Evolutionary conservation across 768 basidiomycete species (phyloP).

Genomic region (Phaeolepiota aurea): DNA sequence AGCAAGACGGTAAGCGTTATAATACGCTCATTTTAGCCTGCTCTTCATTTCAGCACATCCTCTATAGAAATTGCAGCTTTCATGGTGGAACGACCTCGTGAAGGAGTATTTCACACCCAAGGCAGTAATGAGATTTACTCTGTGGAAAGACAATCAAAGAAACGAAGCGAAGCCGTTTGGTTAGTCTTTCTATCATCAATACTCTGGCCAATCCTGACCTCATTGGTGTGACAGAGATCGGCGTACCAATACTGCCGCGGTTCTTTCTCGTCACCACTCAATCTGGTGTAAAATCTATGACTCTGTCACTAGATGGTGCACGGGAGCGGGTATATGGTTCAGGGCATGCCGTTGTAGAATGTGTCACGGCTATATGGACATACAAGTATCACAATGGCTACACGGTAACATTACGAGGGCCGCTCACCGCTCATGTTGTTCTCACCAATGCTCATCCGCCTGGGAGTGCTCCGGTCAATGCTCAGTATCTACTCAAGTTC

Average conservation of each 20-base stretch:
- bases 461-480: conserved; percentile 11
- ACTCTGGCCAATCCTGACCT: neutral
- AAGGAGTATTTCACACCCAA: conserved; percentile 64
- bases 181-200: conserved; percentile 24
- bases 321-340: conserved; percentile 47
- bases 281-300: conserved; percentile 81
- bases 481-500: conserved; percentile 45
- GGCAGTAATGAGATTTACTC: conserved; percentile 68
- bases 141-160: conserved; percentile 82
- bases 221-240: conserved; percentile 49
- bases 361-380: conserved; percentile 70
- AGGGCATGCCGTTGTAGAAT: conserved; percentile 58
- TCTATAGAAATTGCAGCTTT: conserved; percentile 51
- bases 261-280: conserved; percentile 82
- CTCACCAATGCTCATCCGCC: conserved; percentile 19
- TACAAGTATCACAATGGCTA: conserved; percentile 78
- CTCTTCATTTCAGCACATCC: too few relatives aligned
- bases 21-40: neutral
- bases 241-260: conserved; percentile 69
- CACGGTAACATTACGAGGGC: conserved; percentile 67
- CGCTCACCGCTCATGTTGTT: conserved; percentile 59
- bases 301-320: conserved; percentile 69
- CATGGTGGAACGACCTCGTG: conserved; percentile 61
- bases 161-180: conserved; percentile 81
- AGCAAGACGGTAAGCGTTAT: conserved; percentile 29